Percentiles rank a stretch among this genome's conserved stretches.
Conservation (phyloP, 495 filamentous ascomycete species). For the Talaromyces nanjingensis region DNA sequence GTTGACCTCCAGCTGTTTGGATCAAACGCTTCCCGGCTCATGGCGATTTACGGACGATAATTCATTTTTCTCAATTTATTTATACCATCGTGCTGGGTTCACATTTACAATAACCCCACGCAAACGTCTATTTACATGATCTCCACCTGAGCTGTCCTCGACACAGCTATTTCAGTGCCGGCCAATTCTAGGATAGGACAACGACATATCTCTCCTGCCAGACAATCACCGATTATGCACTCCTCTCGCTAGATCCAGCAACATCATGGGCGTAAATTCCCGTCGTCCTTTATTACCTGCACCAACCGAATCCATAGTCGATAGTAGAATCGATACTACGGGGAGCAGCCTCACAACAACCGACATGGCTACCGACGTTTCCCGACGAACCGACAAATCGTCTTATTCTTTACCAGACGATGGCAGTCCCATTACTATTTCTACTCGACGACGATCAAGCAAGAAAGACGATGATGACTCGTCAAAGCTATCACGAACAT, state of each 20-base stretch:
- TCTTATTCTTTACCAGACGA: conserved; percentile 93
- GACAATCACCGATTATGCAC: conserved; percentile 7
- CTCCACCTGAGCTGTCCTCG: background rate
- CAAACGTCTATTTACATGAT: background rate
- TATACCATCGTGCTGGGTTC: background rate
- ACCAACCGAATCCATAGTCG: conserved; percentile 71
- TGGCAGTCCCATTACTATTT: conserved; percentile 85
- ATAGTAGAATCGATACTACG: conserved; percentile 52
- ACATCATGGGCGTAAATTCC: conserved; percentile 65
- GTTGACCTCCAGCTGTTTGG: background rate
- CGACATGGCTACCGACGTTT: conserved; percentile 73
- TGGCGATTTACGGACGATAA: background rate
- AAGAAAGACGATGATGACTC: conserved; percentile 42
- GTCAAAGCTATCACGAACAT: conserved; percentile 42
- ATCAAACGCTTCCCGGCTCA: background rate
- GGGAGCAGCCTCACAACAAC: conserved; percentile 54
- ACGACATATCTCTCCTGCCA: background rate
- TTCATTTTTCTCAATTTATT: background rate
- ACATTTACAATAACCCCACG: background rate
- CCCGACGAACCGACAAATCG: conserved; percentile 70
- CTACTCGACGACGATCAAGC: conserved; percentile 58
- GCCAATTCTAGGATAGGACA: background rate
- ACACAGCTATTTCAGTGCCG: background rate
- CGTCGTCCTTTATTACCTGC: conserved; percentile 65
- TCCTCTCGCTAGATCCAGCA: conserved; percentile 12